Conservation (phyloP, 495 filamentous ascomycete species). For the Polyplosphaeria fusca region DNA sequence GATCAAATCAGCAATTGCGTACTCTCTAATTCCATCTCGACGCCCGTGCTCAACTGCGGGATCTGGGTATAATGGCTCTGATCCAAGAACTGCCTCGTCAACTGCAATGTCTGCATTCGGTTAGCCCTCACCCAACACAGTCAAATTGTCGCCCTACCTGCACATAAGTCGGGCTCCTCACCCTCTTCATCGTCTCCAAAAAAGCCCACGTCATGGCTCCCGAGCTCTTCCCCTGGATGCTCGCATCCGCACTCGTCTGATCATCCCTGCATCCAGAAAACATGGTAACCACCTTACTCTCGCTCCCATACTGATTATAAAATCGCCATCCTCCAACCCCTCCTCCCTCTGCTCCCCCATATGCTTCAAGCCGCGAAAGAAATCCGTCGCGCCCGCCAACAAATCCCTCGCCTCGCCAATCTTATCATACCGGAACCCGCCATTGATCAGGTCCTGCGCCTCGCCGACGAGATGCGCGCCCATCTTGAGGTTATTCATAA, state of each 20-base stretch:
- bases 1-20: conserved; percentile 15
- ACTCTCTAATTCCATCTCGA: conserved; percentile 19
- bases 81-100: conserved; percentile 47
- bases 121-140: conserved; percentile 34
- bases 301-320: conserved; percentile 51
- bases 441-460: conserved; percentile 50
- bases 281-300: conserved; percentile 56
- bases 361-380: conserved; percentile 53
- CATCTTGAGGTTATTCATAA: conserved; percentile 54
- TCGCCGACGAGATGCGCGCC: conserved; percentile 49
- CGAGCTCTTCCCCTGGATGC: conserved; percentile 46
- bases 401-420: conserved; percentile 53
- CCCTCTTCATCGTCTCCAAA: conserved; percentile 50
- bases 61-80: conserved; percentile 52
- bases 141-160: conserved; percentile 38
- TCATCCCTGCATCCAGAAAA: conserved; percentile 59
- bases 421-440: conserved; percentile 51
- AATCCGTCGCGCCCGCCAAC: conserved; percentile 53
- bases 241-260: conserved; percentile 59
- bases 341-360: conserved; percentile 45
- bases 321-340: conserved; percentile 50
- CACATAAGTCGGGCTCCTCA: conserved; percentile 52
- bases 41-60: conserved; percentile 44
- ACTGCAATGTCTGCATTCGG: conserved; percentile 40
- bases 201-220: conserved; percentile 63